Evolutionary conservation across 2,329 filamentous ascomycete species (phyloP).

Genomic region (Alternaria ethzedia): DNA sequence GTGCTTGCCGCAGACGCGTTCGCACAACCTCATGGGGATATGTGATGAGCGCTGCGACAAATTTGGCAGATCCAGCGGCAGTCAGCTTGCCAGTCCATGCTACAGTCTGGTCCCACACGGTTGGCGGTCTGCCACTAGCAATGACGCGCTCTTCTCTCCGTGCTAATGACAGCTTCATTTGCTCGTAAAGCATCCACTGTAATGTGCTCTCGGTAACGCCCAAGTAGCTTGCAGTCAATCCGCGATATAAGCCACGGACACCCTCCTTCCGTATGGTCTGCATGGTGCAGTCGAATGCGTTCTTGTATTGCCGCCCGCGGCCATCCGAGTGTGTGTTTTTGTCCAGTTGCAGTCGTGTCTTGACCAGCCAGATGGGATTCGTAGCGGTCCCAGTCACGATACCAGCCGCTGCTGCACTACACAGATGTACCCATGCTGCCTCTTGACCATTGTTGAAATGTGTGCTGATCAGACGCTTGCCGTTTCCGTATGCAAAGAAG

Average conservation of each 20-base stretch:
- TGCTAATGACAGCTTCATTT: constrained; percentile 79
- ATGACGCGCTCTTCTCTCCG: constrained; percentile 64
- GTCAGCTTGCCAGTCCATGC: constrained; percentile 80
- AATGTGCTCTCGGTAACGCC: constrained; percentile 89
- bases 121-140: constrained; percentile 67
- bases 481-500: constrained; percentile 92
- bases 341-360: constrained; percentile 90
- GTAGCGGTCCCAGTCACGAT: constrained; percentile 88
- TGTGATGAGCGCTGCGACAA: constrained; percentile 81
- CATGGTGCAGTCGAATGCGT: constrained; percentile 84
- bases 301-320: constrained; percentile 75
- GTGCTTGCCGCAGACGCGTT: constrained; percentile 83
- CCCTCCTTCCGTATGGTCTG: constrained; percentile 85
- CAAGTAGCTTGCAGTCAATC: constrained; percentile 88
- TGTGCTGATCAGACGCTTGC: constrained; percentile 80
- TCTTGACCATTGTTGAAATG: constrained; percentile 74
- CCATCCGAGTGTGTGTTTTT: constrained; percentile 73
- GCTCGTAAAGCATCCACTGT: constrained; percentile 94
- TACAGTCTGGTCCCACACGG: constrained; percentile 74
- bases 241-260: constrained; percentile 81
- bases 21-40: constrained; percentile 94
- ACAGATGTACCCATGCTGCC: constrained; percentile 77
- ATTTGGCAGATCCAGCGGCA: constrained; percentile 83
- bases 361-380: constrained; percentile 96
- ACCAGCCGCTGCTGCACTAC: constrained; percentile 77